Evolutionary conservation across 192 early-diverging fungal species (phyloP), one percentile per base, ranked within the genome.

Genomic region (Gonapodya sp.): DNA sequence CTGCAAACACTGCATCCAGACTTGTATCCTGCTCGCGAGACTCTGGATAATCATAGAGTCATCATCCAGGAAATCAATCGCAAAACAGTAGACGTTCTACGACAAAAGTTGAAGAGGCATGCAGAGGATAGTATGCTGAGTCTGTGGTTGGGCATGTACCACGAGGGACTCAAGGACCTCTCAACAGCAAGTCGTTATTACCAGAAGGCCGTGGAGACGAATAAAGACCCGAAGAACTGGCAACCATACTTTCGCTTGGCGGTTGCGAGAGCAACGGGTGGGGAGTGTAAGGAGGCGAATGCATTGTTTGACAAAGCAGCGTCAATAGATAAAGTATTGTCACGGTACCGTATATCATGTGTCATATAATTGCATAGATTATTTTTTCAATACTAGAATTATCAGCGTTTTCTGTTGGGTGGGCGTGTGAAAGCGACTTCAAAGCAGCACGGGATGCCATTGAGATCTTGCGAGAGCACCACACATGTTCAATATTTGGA

Each of bases 1-100:
- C 31, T 77, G 75, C 75, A 34, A 34, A 77, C 75, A 34, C 14
- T 77, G 75, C 75, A 77, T 77, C 75, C 75, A 34, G 34, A 77
- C 34, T 8, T 32, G 8, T 77, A 77, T 77, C 75, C 75, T 16
- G 30, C 34, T 16, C 8, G 34, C 18, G 75, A 77, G 31, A 18
- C 34, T 2, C 8, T 77, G 30, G 75, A 77, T 31, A 32, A 77
- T 34, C 75, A 77, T 34, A 2, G 34, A 33, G 34, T 34, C 31
- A 77, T 77, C 75, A 77, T 77, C 2, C 18, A 18, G 31, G 30
- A 77, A 34, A 77, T 77, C 8, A 77, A 34, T 31, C 34, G 18
- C 8, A 34, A 18, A 77, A 77, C 75, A 33, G 18, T 32, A 8
- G 75, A 77, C 8, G 75, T 32, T 31, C 31, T 77, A 8, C 8